Base-by-base conservation (phyloP, 2,329 filamentous ascomycete genomes). In the Byssothecium circinans region DNA sequence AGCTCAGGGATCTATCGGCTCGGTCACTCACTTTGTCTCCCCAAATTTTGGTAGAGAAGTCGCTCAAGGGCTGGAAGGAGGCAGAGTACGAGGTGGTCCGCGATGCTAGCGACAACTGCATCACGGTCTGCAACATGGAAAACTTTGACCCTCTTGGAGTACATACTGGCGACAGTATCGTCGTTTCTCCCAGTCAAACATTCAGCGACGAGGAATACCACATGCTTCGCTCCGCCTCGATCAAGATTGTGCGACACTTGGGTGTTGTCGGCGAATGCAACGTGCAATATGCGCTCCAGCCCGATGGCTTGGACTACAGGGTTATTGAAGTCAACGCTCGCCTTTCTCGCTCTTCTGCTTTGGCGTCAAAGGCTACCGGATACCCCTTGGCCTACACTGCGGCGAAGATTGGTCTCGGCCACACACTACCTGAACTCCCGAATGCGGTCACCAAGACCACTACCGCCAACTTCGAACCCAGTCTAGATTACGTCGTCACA, bases 271-370 rank as follows among this genome's bases (percentile, higher is more conserved):
- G 94, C 72, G 94, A 99, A 78, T 99, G 94, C 76, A 99, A 99
- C 73, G 91, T 96, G 27, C 92, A 97, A 75, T 99, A 99, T 73
- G 91, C 91, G 56, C 83, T 99, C 54, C 91, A 96, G 74, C 94
- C 94, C 14, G 91, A 96, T 75, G 92, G 92, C 48, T 85, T 96
- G 52, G 94, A 99, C 78, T 99, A 97, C 80, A 85, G 94, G 71
- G 92, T 99, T 55, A 99, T 99, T 64, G 94, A 99, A 75, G 92
- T 99, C 75, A 99, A 99, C 72, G 94, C 94, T 60, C 92, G 94
- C 85, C 85, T 99, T 42, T 97, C 94, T 67, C 89, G 94, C 65
- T 99, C 94, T 37, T 99, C 94, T 48, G 94, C 94, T 56, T 81
- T 99, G 58, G 94, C 94, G 53, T 97, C 94, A 54, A 99, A 99